These are phyloP conservation scores for Spinacia oleracea DNA, from an alignment of 179 eudicot species.

Conservation along the genomic window DNA sequence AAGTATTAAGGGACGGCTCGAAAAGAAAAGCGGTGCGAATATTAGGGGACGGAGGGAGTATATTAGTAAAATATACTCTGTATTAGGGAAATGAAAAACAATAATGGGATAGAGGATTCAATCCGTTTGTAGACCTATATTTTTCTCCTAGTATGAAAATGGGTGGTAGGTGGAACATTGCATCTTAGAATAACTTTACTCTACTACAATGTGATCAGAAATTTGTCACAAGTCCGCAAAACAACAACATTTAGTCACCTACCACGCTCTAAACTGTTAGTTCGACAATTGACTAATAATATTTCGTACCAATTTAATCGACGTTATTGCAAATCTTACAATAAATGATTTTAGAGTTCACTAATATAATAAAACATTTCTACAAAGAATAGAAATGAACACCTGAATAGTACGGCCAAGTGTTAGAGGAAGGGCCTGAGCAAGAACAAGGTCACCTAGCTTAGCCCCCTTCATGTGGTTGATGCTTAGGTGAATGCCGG, in stretches of 20 bases:
- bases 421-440: slow-evolving; percentile 62
- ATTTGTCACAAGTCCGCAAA: neutral
- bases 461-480: slow-evolving; percentile 65
- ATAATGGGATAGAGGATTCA: too few species aligned
- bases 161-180: neutral
- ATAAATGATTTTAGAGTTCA: too few species aligned
- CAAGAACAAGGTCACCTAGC: slow-evolving; percentile 68
- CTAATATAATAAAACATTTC: too few species aligned
- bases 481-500: slow-evolving; percentile 73
- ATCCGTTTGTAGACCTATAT: neutral
- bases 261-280: neutral
- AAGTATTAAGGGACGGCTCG: too few species aligned
- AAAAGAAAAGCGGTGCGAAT: too few species aligned
- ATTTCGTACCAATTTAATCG: neutral
- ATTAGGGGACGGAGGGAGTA: too few species aligned
- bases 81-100: too few species aligned
- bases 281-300: neutral
- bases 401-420: slow-evolving; percentile 74
- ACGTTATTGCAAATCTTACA: neutral
- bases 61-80: too few species aligned
- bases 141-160: neutral
- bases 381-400: too few species aligned
- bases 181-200: neutral
- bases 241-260: neutral
- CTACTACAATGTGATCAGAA: neutral